Conservation (phyloP, 2,329 filamentous ascomycete species). For the Graphilbum ipis-grandicollis region DNA sequence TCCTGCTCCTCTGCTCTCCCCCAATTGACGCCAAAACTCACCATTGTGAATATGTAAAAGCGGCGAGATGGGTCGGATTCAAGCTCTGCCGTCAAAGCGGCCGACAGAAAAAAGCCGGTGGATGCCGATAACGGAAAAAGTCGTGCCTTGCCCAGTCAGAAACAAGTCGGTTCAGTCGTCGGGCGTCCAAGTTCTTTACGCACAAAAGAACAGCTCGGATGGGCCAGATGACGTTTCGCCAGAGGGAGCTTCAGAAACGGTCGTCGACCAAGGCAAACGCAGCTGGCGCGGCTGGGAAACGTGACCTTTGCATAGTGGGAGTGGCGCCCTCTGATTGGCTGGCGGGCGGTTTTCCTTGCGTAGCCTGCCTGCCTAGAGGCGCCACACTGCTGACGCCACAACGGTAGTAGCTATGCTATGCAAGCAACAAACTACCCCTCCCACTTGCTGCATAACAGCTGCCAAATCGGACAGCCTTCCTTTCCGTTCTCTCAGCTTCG, state of each 20-base stretch:
- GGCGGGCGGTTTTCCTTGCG: conserved; percentile 1
- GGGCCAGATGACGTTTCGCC: neutral
- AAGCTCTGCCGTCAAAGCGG: neutral
- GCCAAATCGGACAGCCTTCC: neutral
- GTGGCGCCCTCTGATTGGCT: neutral
- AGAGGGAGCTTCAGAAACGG: neutral
- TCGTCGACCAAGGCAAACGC: conserved; percentile 8
- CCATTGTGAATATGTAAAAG: conserved; percentile 13
- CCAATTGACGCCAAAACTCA: conserved; percentile 16
- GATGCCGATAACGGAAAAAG: too few species aligned
- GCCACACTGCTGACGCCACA: neutral
- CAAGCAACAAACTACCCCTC: neutral
- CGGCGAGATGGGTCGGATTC: neutral
- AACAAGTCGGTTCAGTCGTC: too few species aligned
- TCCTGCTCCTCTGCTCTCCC: too few species aligned
- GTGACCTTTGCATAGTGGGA: conserved; percentile 5
- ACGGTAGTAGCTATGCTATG: too few species aligned
- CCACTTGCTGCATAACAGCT: neutral
- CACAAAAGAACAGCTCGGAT: too few species aligned
- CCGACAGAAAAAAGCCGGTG: too few species aligned
- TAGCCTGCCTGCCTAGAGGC: neutral
- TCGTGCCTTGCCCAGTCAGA: too few species aligned
- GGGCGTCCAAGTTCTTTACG: too few species aligned
- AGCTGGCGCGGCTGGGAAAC: conserved; percentile 17
- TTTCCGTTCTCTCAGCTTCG: neutral